Conservation (phyloP, 371 early-diverging fungal genomes). For the Batrachochytrium dendrobatidis region DNA sequence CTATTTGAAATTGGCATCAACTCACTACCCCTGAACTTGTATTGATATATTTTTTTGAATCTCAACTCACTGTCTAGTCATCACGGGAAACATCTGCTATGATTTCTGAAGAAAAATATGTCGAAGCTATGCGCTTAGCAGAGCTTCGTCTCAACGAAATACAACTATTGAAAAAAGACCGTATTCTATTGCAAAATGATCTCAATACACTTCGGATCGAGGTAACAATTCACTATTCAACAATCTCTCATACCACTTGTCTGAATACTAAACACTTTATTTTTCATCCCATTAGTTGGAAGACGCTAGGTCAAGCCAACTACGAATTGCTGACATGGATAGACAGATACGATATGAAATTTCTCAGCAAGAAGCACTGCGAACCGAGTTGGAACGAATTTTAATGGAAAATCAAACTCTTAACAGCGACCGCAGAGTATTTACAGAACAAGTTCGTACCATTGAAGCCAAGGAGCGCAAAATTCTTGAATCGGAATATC, state of each 20-base stretch:
- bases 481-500: conserved; percentile 57
- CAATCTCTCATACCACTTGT: neutral
- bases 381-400: conserved; percentile 43
- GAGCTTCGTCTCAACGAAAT: conserved; percentile 50
- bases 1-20: too few relatives aligned
- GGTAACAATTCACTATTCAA: conserved; percentile 23
- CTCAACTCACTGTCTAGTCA: too few relatives aligned
- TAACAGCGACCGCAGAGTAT: conserved; percentile 54
- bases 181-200: conserved; percentile 36
- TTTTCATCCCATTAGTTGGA: too few relatives aligned
- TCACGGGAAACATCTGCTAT: neutral
- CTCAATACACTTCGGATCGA: conserved; percentile 46
- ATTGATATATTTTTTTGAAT: too few relatives aligned
- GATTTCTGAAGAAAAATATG: conserved; percentile 8
- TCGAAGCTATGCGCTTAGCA: conserved; percentile 22
- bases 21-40: too few relatives aligned
- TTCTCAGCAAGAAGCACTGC: conserved; percentile 43
- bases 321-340: conserved; percentile 27
- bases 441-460: conserved; percentile 32
- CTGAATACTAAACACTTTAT: neutral
- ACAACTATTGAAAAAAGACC: conserved; percentile 43
- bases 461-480: conserved; percentile 55
- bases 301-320: conserved; percentile 1
- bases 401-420: conserved; percentile 63
- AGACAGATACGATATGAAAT: conserved; percentile 46